These are phyloP conservation scores for Thyridium curvatum DNA, from an alignment of 2,329 filamentous ascomycete species.

Conservation along the genomic window DNA sequence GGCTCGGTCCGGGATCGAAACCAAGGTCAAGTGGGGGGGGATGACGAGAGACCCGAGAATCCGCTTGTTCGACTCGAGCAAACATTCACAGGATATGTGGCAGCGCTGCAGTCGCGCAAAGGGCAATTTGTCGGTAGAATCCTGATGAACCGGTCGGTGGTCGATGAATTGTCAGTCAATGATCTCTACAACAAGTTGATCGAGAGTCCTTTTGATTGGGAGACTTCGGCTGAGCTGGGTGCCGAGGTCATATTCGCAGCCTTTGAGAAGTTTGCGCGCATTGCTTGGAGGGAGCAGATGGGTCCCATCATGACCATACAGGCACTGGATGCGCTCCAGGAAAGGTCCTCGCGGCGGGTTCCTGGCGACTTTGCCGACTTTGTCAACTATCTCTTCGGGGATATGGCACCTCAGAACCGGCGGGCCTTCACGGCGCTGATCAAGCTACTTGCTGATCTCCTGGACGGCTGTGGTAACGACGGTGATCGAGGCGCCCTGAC, in stretches of 20 bases:
- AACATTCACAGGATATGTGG: conserved; percentile 76
- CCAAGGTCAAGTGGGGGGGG: conserved; percentile 31
- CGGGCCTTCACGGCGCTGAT: conserved; percentile 79
- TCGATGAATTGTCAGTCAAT: conserved; percentile 76
- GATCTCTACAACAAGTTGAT: conserved; percentile 85
- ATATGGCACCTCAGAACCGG: conserved; percentile 63
- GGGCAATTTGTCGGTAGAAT: conserved; percentile 78
- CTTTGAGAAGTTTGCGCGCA: conserved; percentile 86
- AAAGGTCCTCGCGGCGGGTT: conserved; percentile 56
- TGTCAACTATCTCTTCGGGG: conserved; percentile 56
- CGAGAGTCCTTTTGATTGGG: conserved; percentile 73
- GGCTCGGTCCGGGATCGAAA: conserved; percentile 46
- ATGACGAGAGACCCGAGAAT: conserved; percentile 54
- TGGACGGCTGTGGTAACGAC: conserved; percentile 87
- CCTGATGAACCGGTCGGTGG: conserved; percentile 61
- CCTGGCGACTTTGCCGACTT: conserved; percentile 69
- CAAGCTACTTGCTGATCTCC: conserved; percentile 77
- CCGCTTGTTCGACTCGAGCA: conserved; percentile 73
- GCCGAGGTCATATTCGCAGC: conserved; percentile 84
- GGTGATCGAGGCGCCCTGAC: conserved; percentile 85
- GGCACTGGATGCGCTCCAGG: conserved; percentile 68
- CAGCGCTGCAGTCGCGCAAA: conserved; percentile 76
- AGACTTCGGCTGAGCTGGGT: conserved; percentile 66
- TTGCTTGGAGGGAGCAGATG: conserved; percentile 85
- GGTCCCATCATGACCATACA: conserved; percentile 73